Evolutionary conservation across 352 stramenopile genomes (phyloP).

Genomic region (Pythium rishiriense): DNA sequence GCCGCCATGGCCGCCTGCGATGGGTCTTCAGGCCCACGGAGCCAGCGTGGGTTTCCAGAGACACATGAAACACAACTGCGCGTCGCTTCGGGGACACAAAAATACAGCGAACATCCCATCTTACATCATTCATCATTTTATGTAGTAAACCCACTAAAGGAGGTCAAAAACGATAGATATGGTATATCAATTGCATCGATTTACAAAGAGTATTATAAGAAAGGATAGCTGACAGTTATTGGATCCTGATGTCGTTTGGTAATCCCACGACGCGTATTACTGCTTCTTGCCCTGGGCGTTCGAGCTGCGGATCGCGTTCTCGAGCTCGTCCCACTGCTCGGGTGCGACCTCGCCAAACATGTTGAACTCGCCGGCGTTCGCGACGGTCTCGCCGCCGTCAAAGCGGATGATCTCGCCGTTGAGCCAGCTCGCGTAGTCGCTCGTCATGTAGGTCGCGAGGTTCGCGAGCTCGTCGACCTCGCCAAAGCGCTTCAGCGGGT

Average conservation of each 20-base stretch:
- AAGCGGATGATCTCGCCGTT: slow-evolving; percentile 84
- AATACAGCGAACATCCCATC: background rate
- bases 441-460: slow-evolving; percentile 72
- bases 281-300: slow-evolving; percentile 67
- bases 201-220: background rate
- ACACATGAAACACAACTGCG: background rate
- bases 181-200: background rate
- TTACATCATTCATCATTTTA: background rate
- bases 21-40: background rate
- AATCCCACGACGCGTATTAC: background rate
- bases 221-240: too few species aligned
- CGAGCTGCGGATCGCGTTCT: slow-evolving; percentile 52
- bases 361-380: slow-evolving; percentile 81
- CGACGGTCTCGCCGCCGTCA: slow-evolving; percentile 75
- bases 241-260: too few species aligned
- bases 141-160: background rate
- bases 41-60: background rate
- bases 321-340: slow-evolving; percentile 76
- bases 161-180: background rate
- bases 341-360: slow-evolving; percentile 61
- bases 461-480: slow-evolving; percentile 82
- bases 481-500: slow-evolving; percentile 71
- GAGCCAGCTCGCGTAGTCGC: slow-evolving; percentile 81
- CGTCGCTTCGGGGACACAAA: slow-evolving; percentile 7
- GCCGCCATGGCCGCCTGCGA: slow-evolving; percentile 13